Evolutionary conservation across 164 flowering plant genomes (phyloP), one percentile per base, ranked within the genome.

Genomic region (Umbellularia californica): DNA sequence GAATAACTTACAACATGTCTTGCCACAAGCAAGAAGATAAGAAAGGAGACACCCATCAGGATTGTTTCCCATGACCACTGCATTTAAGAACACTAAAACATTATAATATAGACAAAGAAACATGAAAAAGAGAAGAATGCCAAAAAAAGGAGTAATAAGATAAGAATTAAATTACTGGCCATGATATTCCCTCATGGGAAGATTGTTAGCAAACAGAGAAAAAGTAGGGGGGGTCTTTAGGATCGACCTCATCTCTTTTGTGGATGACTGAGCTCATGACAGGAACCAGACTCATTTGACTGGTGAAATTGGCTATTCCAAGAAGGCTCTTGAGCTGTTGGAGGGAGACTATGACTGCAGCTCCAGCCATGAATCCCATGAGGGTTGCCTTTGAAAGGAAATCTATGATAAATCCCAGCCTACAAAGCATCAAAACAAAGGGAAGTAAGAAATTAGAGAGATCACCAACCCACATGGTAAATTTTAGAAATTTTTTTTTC

Each of bases 341-440:
- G 28, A 93, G 80, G 73, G 71, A 68, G 3, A 95, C 87, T 6
- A 90, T 74, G 0, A 67, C 74, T 0, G 97, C 80, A 80, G 82
- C 92, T 12, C 98, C 98, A 62, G 93, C 98, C 97, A 91, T 92
- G 84, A 92, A 95, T 6, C 98, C 98, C 25, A 88, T 82, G 0
- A 92, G 81, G 9, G 92, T 92, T 0, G 97, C 95, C 73, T 89
- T 89, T 23, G 98, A 95, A 0, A 95, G 85, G 72, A 92, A 95
- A 76, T 95, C 98, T 62, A 95, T 89, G 1, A 95, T 84, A 72
- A 95, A 91, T 3, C 98, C 97, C 73, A 95, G 85, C 83, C 97
- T 94, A 87, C 55, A 76, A 55, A 5, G 47, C 47, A 41, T 41
- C 47, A 7, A 33, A 52, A 27, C 68, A 25, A 52, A 35, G 65